These are phyloP conservation scores for Phytopythium kandeliae DNA, from an alignment of 352 stramenopile species.

Conservation along the genomic window DNA sequence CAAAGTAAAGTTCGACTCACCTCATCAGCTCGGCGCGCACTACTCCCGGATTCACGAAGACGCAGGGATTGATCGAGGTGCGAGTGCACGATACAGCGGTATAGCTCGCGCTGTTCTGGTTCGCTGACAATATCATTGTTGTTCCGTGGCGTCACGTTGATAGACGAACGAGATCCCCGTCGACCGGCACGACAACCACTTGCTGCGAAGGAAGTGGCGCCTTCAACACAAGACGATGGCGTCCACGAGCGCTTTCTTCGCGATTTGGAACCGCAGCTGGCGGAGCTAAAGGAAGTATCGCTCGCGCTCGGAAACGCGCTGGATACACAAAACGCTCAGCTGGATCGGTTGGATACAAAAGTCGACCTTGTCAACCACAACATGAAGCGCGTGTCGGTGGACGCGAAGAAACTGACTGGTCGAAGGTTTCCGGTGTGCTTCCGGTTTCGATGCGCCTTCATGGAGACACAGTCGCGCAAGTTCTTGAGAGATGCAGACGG, in stretches of 20 bases:
- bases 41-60: conserved; percentile 45
- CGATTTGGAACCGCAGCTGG: conserved; percentile 48
- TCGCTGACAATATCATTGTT: neutral
- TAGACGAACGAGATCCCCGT: neutral
- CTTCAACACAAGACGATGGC: conserved; percentile 9
- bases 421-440: conserved; percentile 29
- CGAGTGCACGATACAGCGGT: neutral
- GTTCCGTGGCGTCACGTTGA: neutral
- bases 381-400: conserved; percentile 64
- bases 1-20: conserved; percentile 56
- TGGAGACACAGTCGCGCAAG: conserved; percentile 37
- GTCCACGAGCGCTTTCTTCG: conserved; percentile 40
- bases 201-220: neutral
- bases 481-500: conserved; percentile 61
- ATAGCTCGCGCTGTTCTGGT: neutral
- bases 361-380: conserved; percentile 59
- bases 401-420: conserved; percentile 48
- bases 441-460: conserved; percentile 69
- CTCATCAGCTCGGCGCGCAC: conserved; percentile 46
- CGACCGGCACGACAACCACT: neutral
- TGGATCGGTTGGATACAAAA: conserved; percentile 58
- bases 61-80: neutral
- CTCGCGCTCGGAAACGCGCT: conserved; percentile 53
- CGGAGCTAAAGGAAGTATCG: conserved; percentile 63
- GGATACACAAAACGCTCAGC: conserved; percentile 53